phyloP scores from a whole-genome alignment of 2,329 filamentous ascomycete genomes.

The Hypoxylon sp. region DNA sequence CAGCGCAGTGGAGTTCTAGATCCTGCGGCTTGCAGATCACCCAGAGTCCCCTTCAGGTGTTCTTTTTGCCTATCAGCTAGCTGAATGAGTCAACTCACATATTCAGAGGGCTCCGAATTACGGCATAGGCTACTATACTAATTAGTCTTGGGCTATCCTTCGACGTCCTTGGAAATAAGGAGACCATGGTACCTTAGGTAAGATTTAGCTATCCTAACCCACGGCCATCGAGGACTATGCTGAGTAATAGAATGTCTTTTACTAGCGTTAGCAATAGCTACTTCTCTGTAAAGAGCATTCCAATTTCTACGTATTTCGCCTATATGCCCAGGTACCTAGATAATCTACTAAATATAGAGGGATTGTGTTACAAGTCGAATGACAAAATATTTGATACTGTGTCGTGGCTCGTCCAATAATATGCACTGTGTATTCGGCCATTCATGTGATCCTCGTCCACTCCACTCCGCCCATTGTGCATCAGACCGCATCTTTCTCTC shows the following conservation, averaged over 20 bases:
- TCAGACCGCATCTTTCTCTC: slow-evolving; percentile 15
- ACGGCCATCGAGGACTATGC: too few species aligned
- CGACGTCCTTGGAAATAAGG: too few species aligned
- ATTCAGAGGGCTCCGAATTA: background rate
- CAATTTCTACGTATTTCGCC: background rate
- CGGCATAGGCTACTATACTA: background rate
- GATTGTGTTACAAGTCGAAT: background rate
- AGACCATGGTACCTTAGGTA: too few species aligned
- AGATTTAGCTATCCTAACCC: too few species aligned
- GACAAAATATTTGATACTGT: slow-evolving; percentile 1
- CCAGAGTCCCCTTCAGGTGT: background rate
- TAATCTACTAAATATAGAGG: slow-evolving; percentile 14
- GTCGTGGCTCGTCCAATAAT: slow-evolving; percentile 7
- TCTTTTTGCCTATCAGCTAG: background rate
- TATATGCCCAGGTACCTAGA: too few species aligned
- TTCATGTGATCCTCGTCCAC: slow-evolving; percentile 16
- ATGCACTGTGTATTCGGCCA: slow-evolving; percentile 17
- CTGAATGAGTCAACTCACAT: slow-evolving; percentile 1
- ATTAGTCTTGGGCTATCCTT: too few species aligned
- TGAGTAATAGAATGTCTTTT: background rate
- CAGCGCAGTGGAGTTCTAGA: slow-evolving; percentile 3
- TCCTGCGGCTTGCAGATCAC: slow-evolving; percentile 1
- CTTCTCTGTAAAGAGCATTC: background rate
- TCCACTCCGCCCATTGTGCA: slow-evolving; percentile 12
- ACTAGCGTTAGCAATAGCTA: background rate